phyloP scores from a whole-genome alignment of 371 early-diverging fungal species.

The Mortierella sp. region DNA sequence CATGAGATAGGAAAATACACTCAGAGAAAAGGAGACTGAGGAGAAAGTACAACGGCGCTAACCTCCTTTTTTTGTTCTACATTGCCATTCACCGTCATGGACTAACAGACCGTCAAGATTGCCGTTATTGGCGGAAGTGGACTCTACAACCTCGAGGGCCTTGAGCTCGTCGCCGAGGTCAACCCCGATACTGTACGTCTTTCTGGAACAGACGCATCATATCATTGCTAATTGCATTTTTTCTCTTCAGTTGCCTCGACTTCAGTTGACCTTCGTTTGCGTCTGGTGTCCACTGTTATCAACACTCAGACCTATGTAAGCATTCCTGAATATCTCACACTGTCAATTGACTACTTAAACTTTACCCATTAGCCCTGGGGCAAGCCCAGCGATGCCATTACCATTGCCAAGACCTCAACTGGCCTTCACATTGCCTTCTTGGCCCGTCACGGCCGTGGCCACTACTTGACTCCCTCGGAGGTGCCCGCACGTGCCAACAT shows the following conservation, averaged over 20 bases:
- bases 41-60: neutral
- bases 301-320: neutral
- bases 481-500: conserved; percentile 97
- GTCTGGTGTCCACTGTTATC: too few relatives aligned
- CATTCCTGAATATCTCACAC: neutral
- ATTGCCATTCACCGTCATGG: neutral
- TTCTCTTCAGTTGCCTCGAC: conserved; percentile 7
- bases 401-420: conserved; percentile 74
- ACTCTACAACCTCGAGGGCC: conserved; percentile 92
- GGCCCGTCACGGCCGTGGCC: conserved; percentile 94
- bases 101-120: conserved; percentile 72
- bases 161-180: conserved; percentile 86
- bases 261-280: neutral
- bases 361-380: conserved; percentile 87
- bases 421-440: conserved; percentile 95
- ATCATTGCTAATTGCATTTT: neutral
- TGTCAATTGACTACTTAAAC: neutral
- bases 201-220: too few relatives aligned
- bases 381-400: conserved; percentile 81
- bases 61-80: neutral
- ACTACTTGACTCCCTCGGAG: conserved; percentile 82
- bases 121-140: conserved; percentile 97
- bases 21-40: neutral
- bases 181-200: conserved; percentile 84
- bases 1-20: too few relatives aligned